Evolutionary conservation across 2,329 filamentous ascomycete genomes (phyloP).

Genomic region (Paecilomyces formosus): DNA sequence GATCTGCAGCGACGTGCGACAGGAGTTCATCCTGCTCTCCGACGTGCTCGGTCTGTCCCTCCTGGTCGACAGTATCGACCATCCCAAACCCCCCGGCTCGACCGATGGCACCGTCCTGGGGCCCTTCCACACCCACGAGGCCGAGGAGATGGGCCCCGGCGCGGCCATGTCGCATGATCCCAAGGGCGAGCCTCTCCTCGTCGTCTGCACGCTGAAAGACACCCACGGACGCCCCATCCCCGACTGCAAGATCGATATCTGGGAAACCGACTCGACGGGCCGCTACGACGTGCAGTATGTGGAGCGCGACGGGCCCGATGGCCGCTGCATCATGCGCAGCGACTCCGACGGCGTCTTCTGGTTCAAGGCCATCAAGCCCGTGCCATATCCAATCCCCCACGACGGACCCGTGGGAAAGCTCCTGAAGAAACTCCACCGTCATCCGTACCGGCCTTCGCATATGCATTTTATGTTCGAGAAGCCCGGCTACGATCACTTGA

Average conservation of each 20-base stretch:
- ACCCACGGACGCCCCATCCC: conserved; percentile 54
- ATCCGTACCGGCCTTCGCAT: conserved; percentile 69
- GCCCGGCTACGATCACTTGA: conserved; percentile 67
- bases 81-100: conserved; percentile 62
- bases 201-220: conserved; percentile 65
- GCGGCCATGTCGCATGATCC: conserved; percentile 60
- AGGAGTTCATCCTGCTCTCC: conserved; percentile 78
- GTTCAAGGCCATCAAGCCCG: conserved; percentile 78
- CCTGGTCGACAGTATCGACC: conserved; percentile 74
- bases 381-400: conserved; percentile 76
- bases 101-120: conserved; percentile 78
- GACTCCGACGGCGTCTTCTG: conserved; percentile 70
- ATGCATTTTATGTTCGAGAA: conserved; percentile 89
- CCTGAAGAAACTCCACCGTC: conserved; percentile 58
- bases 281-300: conserved; percentile 76
- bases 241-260: conserved; percentile 69
- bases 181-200: conserved; percentile 61
- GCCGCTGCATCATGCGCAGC: conserved; percentile 61
- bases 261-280: conserved; percentile 76
- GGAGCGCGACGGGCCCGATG: conserved; percentile 57
- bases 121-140: conserved; percentile 77
- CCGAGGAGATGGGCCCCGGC: conserved; percentile 49
- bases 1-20: conserved; percentile 62
- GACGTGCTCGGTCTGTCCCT: conserved; percentile 73
- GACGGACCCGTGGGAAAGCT: conserved; percentile 77